Evolutionary conservation across 768 basidiomycete species (phyloP).

Genomic region (Lentinula edodes): DNA sequence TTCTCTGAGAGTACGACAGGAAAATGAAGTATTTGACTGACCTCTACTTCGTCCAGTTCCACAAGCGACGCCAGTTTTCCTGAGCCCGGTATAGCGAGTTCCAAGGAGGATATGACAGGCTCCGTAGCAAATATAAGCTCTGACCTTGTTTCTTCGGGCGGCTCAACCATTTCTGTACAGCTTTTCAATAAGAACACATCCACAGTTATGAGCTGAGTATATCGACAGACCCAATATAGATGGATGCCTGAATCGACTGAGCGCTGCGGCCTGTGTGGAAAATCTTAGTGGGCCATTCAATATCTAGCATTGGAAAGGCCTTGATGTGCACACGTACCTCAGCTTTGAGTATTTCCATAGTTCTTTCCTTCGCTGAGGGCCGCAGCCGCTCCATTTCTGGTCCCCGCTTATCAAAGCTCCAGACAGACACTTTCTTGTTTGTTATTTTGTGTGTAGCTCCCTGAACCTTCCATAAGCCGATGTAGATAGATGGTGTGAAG

Average conservation of each 20-base stretch:
- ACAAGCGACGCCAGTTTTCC: constrained; percentile 50
- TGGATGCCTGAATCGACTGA: constrained; percentile 86
- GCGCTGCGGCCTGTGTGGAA: constrained; percentile 62
- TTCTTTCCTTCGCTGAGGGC: constrained; percentile 60
- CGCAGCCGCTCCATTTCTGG: constrained; percentile 70
- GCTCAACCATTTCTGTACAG: constrained; percentile 88
- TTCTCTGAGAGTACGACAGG: not conserved
- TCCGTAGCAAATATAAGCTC: constrained; percentile 95
- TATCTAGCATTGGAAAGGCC: constrained; percentile 2
- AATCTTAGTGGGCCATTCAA: constrained; percentile 6
- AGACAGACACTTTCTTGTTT: constrained; percentile 85
- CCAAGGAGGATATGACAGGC: constrained; percentile 76
- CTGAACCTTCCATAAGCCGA: constrained; percentile 89
- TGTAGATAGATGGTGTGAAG: constrained; percentile 48
- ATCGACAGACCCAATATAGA: constrained; percentile 70
- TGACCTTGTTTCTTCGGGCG: constrained; percentile 85
- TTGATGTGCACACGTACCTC: constrained; percentile 53
- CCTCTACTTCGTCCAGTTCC: constrained; percentile 96
- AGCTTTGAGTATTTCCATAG: constrained; percentile 80
- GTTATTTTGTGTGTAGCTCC: constrained; percentile 86
- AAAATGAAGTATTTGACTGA: constrained; percentile 34
- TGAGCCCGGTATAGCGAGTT: constrained; percentile 66
- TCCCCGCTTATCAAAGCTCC: constrained; percentile 83
- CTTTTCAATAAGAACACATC: not conserved
- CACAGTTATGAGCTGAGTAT: not conserved